Conservation (phyloP, 495 filamentous ascomycete genomes). For the Echria macrotheca region DNA sequence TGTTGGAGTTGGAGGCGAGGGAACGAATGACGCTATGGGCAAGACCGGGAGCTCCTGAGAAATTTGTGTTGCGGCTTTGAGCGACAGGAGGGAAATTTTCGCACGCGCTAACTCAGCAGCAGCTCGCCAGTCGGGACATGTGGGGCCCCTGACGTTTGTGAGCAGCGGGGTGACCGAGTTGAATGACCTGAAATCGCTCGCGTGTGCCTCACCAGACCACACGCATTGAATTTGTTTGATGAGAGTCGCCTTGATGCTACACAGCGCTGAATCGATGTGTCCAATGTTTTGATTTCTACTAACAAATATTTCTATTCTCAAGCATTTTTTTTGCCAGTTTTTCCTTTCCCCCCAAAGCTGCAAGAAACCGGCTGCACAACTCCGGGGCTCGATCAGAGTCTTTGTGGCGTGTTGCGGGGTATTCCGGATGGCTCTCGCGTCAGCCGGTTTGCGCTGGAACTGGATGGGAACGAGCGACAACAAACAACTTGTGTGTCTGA, state of each 20-base stretch:
- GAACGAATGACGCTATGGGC: slow-evolving; percentile 6
- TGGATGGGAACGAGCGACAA: background rate
- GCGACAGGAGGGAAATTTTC: slow-evolving; percentile 5
- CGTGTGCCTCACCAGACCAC: background rate
- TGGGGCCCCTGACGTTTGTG: background rate
- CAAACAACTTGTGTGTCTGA: background rate
- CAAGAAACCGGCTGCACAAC: no score
- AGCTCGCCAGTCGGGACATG: background rate
- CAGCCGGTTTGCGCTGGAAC: background rate
- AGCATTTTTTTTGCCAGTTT: no score
- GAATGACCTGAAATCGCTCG: background rate
- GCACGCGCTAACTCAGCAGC: background rate
- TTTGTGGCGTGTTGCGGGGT: background rate
- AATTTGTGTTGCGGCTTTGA: slow-evolving; percentile 1
- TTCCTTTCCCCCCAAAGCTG: no score
- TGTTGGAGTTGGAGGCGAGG: slow-evolving; percentile 2
- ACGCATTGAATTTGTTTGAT: slow-evolving; percentile 1
- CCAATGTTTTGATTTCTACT: no score
- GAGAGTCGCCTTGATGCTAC: background rate
- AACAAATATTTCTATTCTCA: no score
- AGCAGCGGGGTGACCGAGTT: background rate
- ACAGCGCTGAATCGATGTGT: background rate
- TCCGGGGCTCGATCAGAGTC: no score
- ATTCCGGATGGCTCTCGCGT: background rate
- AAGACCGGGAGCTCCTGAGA: background rate